Base-by-base conservation (phyloP, 148 eudicot genomes). In the Vaccinium vitisidaea region DNA sequence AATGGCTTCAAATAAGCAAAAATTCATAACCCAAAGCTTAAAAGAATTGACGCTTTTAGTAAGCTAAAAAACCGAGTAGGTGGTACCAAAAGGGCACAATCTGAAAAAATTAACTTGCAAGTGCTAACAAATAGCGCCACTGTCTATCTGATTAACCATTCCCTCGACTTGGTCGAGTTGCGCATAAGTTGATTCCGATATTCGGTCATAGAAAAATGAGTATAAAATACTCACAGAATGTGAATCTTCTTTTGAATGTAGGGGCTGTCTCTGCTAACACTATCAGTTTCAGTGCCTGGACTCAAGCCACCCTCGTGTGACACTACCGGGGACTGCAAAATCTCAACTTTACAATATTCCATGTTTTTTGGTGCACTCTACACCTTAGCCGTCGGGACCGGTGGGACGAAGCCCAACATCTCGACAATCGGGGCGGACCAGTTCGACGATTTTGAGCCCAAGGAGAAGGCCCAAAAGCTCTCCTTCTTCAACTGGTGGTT, bases 401-500 rank as follows among this genome's bases (percentile, higher is more conserved):
- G 98, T 58, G 98, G 98, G 1, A 94, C 98, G 4, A 94, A 94
- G 86, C 96, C 98, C 80, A 94, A 94, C 55, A 93, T 94, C 25
- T 93, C 98, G 1, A 94, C 98, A 5, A 93, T 94, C 12, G 98
- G 96, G 0, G 98, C 94, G 0, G 98, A 93, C 88, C 98, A 94
- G 43, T 94, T 94, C 49, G 98, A 94, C 39, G 94, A 89, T 7
- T 93, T 89, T 84, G 94, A 93, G 52, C 96, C 94, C 8, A 93
- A 91, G 54, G 98, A 93, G 82, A 93, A 93, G 85, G 85, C 88
- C 82, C 96, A 91, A 9, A 93, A 94, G 79, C 89, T 92, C 25
- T 92, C 95, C 23, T 94, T 94, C 91, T 94, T 94, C 88, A 94
- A 94, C 77, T 94, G 98, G 98, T 94, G 98, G 98, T 88, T 91